Evolutionary conservation across 1,284 basidiomycete species (phyloP).

Genomic region (Puccinia polysora): DNA sequence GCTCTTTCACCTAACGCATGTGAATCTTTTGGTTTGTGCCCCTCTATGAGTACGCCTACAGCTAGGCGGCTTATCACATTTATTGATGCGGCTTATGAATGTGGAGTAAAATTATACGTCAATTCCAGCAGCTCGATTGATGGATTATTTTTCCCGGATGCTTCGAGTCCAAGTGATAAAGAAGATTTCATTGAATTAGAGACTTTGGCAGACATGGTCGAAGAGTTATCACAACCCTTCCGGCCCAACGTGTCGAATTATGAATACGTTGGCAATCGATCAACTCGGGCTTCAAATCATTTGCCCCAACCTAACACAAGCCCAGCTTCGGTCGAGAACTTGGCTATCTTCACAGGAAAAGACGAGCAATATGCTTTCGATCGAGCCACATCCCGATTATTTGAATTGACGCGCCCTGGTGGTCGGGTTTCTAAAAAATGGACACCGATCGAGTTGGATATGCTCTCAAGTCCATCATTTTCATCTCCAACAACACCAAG

Average conservation of each 20-base stretch:
- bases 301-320: no score
- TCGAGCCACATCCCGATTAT: constrained; percentile 18
- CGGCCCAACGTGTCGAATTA: constrained; percentile 29
- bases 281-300: no score
- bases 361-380: constrained; percentile 39
- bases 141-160: constrained; percentile 28
- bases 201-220: constrained; percentile 25
- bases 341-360: constrained; percentile 36
- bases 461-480: not conserved
- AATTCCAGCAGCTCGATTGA: constrained; percentile 22
- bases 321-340: not conserved
- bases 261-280: not conserved
- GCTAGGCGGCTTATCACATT: constrained; percentile 35
- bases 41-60: not conserved
- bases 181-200: constrained; percentile 8
- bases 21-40: not conserved
- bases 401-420: constrained; percentile 23
- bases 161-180: not conserved
- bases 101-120: constrained; percentile 16
- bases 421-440: constrained; percentile 27
- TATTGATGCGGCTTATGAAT: constrained; percentile 38
- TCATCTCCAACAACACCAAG: not conserved
- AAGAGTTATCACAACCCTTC: constrained; percentile 10
- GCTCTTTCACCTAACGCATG: not conserved
- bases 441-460: constrained; percentile 21